A percentile compares a stretch with the other conserved stretches of the same genome.
phyloP scores from a whole-genome alignment of 2,329 filamentous ascomycete genomes.

The Alternaria gaisen region DNA sequence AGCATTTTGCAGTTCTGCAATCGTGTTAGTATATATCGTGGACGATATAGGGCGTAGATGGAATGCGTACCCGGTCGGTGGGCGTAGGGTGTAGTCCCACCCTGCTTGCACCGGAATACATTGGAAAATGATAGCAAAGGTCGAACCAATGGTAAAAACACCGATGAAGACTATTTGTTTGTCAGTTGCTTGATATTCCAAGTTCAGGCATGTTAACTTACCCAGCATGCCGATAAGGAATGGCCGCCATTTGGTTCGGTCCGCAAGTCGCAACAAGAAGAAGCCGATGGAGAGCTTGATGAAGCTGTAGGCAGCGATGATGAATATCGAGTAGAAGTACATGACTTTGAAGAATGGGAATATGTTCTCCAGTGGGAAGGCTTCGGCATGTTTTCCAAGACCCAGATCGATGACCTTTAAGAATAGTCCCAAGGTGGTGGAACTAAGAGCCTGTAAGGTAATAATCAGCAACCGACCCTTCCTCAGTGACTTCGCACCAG shows the following conservation, averaged over 20 bases:
- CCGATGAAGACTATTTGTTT: conserved; percentile 20
- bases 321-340: conserved; percentile 57
- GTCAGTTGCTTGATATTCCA: background rate
- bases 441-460: conserved; percentile 19
- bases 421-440: conserved; percentile 28
- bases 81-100: conserved; percentile 51
- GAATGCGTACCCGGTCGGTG: conserved; percentile 27
- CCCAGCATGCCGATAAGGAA: conserved; percentile 55
- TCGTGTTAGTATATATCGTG: background rate
- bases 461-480: background rate
- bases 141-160: conserved; percentile 38
- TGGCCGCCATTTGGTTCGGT: conserved; percentile 41
- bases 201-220: conserved; percentile 31
- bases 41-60: no score
- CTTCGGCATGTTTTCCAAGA: conserved; percentile 57
- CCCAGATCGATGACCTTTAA: conserved; percentile 48
- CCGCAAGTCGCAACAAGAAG: conserved; percentile 57
- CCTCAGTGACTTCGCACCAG: background rate
- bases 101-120: conserved; percentile 54
- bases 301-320: conserved; percentile 55
- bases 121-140: conserved; percentile 37
- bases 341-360: conserved; percentile 51
- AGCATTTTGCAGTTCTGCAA: conserved; percentile 32
- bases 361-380: conserved; percentile 38
- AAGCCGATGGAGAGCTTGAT: conserved; percentile 61